Evolutionary conservation across 2,329 filamentous ascomycete genomes (phyloP).

Genomic region (Immersiporthe knoxdaviesiana): DNA sequence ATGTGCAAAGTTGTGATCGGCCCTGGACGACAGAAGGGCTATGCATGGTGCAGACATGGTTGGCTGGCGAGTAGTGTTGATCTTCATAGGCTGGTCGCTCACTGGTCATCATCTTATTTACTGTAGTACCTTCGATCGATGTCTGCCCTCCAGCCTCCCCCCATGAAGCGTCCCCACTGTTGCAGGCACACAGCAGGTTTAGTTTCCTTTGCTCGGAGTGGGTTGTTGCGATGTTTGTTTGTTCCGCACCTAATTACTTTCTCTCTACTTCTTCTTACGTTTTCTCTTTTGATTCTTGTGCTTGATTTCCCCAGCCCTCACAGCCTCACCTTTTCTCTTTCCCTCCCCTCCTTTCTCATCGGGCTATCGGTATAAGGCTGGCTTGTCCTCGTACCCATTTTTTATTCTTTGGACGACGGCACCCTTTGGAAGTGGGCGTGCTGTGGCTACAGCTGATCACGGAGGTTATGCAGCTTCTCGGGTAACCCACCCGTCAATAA

Average conservation of each 20-base stretch:
- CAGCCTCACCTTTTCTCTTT: neutral
- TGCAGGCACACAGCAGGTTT: constrained; percentile 7
- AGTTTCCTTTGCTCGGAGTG: constrained; percentile 10
- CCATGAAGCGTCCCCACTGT: constrained; percentile 6
- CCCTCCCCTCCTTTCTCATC: neutral
- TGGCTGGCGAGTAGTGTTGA: constrained; percentile 1
- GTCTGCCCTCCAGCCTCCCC: constrained; percentile 10
- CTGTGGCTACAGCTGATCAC: constrained; percentile 14
- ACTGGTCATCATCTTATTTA: constrained; percentile 11
- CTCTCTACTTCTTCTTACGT: neutral
- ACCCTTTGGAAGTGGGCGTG: neutral
- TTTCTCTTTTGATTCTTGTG: neutral
- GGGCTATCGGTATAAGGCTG: neutral
- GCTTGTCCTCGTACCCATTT: neutral
- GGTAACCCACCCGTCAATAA: neutral
- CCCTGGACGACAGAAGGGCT: neutral
- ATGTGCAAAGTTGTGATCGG: neutral
- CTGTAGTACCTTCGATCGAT: neutral
- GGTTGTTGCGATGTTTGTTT: constrained; percentile 1
- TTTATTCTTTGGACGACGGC: neutral
- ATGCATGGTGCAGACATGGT: neutral
- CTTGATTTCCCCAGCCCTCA: neutral
- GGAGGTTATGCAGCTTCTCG: neutral
- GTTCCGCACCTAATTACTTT: neutral
- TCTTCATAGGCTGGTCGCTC: neutral